Conservation (phyloP, 768 basidiomycete genomes). For the Termitomyces sp. region DNA sequence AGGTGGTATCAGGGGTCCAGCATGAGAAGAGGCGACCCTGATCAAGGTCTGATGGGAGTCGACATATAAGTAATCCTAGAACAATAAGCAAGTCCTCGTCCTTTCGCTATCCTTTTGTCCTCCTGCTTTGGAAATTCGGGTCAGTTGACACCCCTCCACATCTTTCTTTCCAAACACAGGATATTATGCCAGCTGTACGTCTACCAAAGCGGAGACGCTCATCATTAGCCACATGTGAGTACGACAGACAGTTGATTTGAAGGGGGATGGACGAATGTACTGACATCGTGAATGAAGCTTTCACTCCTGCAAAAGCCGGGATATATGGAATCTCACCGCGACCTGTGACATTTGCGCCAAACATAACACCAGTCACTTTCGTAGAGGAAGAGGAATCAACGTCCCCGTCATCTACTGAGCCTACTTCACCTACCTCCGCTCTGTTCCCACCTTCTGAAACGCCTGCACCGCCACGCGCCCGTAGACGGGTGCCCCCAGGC, state of each 20-base stretch:
- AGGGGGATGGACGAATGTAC: neutral
- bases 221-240: conserved; percentile 12
- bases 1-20: neutral
- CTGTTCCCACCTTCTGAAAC: conserved; percentile 52
- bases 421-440: conserved; percentile 28
- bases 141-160: neutral
- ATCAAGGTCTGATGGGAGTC: neutral
- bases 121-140: conserved; percentile 13
- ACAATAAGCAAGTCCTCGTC: neutral
- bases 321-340: conserved; percentile 45
- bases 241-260: neutral
- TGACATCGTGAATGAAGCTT: conserved; percentile 12
- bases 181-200: conserved; percentile 14
- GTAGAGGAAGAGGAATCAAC: conserved; percentile 24
- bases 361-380: conserved; percentile 22
- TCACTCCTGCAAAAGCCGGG: conserved; percentile 44
- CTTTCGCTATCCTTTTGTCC: conserved; percentile 14
- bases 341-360: conserved; percentile 51
- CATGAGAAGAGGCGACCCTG: neutral
- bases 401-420: conserved; percentile 20
- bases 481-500: conserved; percentile 50
- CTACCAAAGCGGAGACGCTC: conserved; percentile 15
- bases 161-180: conserved; percentile 1
- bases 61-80: conserved; percentile 1
- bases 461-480: conserved; percentile 31